A percentile compares a stretch with the other conserved stretches of the same genome.
These are phyloP conservation scores for Biscutella laevigata DNA, from an alignment of 441 rosid genomes.

Conservation along the genomic window DNA sequence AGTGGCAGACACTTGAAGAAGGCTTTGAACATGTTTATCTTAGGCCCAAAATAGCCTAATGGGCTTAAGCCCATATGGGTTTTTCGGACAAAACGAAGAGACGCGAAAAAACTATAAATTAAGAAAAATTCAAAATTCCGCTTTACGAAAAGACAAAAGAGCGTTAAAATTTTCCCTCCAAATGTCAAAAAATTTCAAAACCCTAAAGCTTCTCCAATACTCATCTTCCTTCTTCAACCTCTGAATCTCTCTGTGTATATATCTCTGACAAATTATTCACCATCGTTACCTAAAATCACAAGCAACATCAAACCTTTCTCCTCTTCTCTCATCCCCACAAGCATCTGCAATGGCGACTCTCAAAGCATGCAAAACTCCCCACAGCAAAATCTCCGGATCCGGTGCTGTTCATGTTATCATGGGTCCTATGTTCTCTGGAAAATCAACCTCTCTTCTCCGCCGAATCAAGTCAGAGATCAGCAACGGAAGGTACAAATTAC, in stretches of 20 bases:
- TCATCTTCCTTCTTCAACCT: constrained; percentile 14
- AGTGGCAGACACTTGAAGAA: too few relatives aligned
- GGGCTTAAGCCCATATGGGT: too few relatives aligned
- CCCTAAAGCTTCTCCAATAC: constrained; percentile 19
- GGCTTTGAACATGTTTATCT: too few relatives aligned
- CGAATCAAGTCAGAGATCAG: constrained; percentile 53
- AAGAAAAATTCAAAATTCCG: too few relatives aligned
- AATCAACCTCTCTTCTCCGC: constrained; percentile 84
- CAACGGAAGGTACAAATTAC: constrained; percentile 42
- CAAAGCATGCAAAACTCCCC: constrained; percentile 25
- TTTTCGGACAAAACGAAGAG: too few relatives aligned
- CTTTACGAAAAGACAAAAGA: too few relatives aligned
- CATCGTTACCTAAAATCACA: not conserved
- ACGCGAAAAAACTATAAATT: too few relatives aligned
- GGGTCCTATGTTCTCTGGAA: constrained; percentile 94
- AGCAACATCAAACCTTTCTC: not conserved
- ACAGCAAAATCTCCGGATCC: constrained; percentile 10
- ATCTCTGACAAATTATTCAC: not conserved
- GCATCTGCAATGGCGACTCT: constrained; percentile 34
- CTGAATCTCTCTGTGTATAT: constrained; percentile 22
- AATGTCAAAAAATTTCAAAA: not conserved
- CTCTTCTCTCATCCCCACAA: not conserved
- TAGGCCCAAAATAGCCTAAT: too few relatives aligned
- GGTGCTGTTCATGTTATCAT: constrained; percentile 72
- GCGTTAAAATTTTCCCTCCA: constrained; percentile 18